Percentiles rank a stretch among this genome's conserved stretches.
These are phyloP conservation scores for Bothriochloa decipiens DNA, from an alignment of 176 grass and related monocot species.

Conservation along the genomic window DNA sequence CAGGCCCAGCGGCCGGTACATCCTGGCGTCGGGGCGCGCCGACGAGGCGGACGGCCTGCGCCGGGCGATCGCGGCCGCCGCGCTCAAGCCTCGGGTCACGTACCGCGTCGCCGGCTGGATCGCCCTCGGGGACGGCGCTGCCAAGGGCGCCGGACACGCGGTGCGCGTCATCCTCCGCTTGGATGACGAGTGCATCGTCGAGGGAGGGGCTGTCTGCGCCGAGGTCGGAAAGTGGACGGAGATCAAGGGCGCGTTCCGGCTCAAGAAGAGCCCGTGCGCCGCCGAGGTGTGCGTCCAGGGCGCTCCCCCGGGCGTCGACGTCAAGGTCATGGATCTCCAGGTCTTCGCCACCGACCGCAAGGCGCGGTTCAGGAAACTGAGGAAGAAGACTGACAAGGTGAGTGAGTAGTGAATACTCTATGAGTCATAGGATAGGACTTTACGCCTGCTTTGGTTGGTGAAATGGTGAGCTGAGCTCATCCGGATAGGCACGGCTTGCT, in stretches of 20 bases:
- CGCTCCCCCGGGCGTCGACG: conserved; percentile 50
- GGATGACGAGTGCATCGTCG: conserved; percentile 36
- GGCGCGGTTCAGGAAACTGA: conserved; percentile 59
- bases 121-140: conserved; percentile 31
- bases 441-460: conserved; percentile 9
- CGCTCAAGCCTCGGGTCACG: conserved; percentile 40
- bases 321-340: conserved; percentile 71
- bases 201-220: conserved; percentile 48
- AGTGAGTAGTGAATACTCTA: background rate
- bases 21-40: conserved; percentile 46
- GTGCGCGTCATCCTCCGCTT: conserved; percentile 42
- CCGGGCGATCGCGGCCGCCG: conserved; percentile 40
- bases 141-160: background rate
- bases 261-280: conserved; percentile 40
- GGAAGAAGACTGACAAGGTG: conserved; percentile 74
- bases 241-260: conserved; percentile 69
- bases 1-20: conserved; percentile 53
- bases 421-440: background rate
- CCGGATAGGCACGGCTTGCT: background rate
- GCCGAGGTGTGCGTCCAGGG: conserved; percentile 60
- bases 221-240: conserved; percentile 56
- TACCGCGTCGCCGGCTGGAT: conserved; percentile 71
- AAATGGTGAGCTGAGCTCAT: background rate
- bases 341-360: conserved; percentile 63
- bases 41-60: conserved; percentile 52